Base-by-base conservation (phyloP, 2,329 filamentous ascomycete genomes). In the Phialemonium atrogriseum region DNA sequence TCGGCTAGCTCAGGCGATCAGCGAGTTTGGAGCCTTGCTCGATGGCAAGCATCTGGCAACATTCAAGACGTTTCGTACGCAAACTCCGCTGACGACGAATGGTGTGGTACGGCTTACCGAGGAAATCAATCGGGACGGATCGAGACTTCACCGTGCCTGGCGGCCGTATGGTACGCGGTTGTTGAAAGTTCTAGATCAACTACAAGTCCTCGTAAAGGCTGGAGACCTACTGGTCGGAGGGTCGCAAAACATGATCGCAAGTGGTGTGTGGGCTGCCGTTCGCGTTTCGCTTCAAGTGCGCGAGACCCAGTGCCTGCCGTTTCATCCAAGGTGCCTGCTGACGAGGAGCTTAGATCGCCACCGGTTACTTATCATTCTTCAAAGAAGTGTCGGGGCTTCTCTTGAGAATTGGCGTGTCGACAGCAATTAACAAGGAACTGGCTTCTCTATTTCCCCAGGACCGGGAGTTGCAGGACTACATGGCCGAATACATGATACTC, bases 121-220 rank as follows among this genome's bases (percentile, higher is more conserved):
- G 24, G 38, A 42, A 24, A 37, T 40, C 30, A 38, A 40, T 15
- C 33, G 39, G 19, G 33, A 37, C 34, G 37, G 37, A 7, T 20
- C 28, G 3, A 27, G 37, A 18, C 25, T 8, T 5, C 31, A 42
- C 13, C 12, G 17, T 15, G n/a, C 24, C 6, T 35, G 36, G 30
- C 15, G 18, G 15, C 29, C 33, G 3, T 32, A 33, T n/a, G 40
- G 25, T 1, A 42, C 35, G 3, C 36, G 30, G 3, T 22, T 38
- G 5, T 24, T 24, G 2, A 10, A 24, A 9, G 34, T 42, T 11
- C 18, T 42, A 1, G 31, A 39, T 5, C 27, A 28, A 10, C 19
- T 40, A 7, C 40, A 42, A 24, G 22, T 20, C 1, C 24, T 40
- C 4, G 31, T 32, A 4, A 19, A 23, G 4, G 17, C 40, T 15